Evolutionary conservation across 164 flowering plant species (phyloP).

Genomic region (Sextonia rubra): DNA sequence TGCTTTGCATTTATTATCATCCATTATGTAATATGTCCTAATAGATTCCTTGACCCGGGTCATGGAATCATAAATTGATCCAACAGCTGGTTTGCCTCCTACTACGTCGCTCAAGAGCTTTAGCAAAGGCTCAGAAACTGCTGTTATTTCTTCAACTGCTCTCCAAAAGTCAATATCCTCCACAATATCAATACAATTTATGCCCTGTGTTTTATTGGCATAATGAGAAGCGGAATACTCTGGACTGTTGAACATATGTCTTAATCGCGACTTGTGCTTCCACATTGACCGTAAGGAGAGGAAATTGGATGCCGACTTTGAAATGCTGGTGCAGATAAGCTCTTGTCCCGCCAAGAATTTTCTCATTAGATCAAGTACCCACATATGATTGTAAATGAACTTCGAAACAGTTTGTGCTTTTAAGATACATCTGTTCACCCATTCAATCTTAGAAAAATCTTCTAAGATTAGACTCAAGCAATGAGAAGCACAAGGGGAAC

Average conservation of each 20-base stretch:
- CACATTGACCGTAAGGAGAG: conserved; percentile 69
- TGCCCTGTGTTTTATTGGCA: conserved; percentile 52
- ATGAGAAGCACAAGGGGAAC: conserved; percentile 84
- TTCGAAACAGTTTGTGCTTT: conserved; percentile 77
- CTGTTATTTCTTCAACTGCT: conserved; percentile 75
- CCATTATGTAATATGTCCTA: conserved; percentile 91
- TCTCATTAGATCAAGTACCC: conserved; percentile 70
- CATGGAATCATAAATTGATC: conserved; percentile 81
- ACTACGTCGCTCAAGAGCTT: conserved; percentile 76
- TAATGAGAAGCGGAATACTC: conserved; percentile 54
- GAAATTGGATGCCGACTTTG: conserved; percentile 65
- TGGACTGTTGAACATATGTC: conserved; percentile 70
- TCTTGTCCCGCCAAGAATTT: conserved; percentile 75
- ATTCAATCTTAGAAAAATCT: conserved; percentile 79
- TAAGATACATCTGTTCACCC: conserved; percentile 69
- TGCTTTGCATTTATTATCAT: conserved; percentile 81
- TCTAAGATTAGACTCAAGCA: conserved; percentile 76
- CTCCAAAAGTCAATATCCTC: conserved; percentile 84
- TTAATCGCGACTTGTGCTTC: conserved; percentile 62
- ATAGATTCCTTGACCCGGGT: conserved; percentile 87
- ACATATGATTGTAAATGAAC: conserved; percentile 63
- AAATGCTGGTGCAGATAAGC: conserved; percentile 60
- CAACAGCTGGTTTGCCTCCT: conserved; percentile 75
- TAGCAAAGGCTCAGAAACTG: conserved; percentile 79
- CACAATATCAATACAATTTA: conserved; percentile 47